phyloP scores from a whole-genome alignment of 192 early-diverging fungal genomes.

The Geranomyces variabilis region DNA sequence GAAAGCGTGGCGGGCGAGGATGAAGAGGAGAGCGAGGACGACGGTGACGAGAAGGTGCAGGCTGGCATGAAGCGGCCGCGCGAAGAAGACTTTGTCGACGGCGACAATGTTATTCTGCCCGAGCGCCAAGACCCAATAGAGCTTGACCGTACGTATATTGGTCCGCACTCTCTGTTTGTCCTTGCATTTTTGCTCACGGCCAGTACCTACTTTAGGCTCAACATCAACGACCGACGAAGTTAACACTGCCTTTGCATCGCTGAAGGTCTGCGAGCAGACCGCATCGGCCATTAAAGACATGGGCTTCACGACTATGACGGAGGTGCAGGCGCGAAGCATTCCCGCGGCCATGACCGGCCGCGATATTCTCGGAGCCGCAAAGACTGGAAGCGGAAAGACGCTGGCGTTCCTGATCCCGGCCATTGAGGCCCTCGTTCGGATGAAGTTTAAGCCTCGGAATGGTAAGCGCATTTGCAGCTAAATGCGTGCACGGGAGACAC shows the following conservation, averaged over 20 bases:
- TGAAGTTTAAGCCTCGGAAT: constrained; percentile 97
- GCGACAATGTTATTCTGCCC: constrained; percentile 17
- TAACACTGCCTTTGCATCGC: constrained; percentile 69
- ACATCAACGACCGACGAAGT: constrained; percentile 28
- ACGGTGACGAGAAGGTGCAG: constrained; percentile 7
- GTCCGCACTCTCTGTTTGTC: constrained; percentile 2
- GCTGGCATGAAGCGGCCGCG: constrained; percentile 21
- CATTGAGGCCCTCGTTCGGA: constrained; percentile 82
- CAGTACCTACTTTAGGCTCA: not conserved
- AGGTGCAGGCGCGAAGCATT: constrained; percentile 95
- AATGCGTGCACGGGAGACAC: too few species aligned
- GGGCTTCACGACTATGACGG: constrained; percentile 94
- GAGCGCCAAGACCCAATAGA: constrained; percentile 25
- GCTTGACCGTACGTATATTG: constrained; percentile 12
- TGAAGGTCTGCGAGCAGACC: constrained; percentile 81
- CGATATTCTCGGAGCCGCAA: constrained; percentile 97
- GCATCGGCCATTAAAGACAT: constrained; percentile 82
- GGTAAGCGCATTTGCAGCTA: too few species aligned
- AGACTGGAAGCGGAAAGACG: constrained; percentile 95
- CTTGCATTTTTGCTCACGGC: too few species aligned
- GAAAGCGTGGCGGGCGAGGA: too few species aligned
- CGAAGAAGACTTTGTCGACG: constrained; percentile 25
- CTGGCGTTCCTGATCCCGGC: constrained; percentile 96
- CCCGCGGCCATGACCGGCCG: constrained; percentile 93
- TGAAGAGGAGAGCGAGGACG: constrained; percentile 29